Evolutionary conservation across 768 basidiomycete genomes (phyloP).

Genomic region (Tulasnella sp.): DNA sequence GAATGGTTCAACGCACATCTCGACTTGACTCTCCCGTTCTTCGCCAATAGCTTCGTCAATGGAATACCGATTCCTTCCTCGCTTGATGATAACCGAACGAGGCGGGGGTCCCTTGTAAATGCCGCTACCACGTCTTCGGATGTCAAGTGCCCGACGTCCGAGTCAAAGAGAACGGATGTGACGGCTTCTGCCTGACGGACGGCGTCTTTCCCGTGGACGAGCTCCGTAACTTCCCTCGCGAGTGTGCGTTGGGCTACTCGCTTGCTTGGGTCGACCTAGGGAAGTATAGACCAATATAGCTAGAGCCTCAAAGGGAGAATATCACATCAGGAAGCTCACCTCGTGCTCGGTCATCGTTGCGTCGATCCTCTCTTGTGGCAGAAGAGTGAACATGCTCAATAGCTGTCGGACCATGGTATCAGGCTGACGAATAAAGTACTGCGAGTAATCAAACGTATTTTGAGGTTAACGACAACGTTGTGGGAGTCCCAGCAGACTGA

Average conservation of each 20-base stretch:
- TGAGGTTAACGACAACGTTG: neutral
- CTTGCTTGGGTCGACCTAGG: conserved; percentile 38
- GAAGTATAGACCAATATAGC: neutral
- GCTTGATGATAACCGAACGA: conserved; percentile 46
- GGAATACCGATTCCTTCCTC: conserved; percentile 51
- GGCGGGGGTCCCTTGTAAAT: conserved; percentile 60
- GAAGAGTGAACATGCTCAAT: conserved; percentile 76
- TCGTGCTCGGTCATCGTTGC: conserved; percentile 55
- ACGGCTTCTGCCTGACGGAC: conserved; percentile 44
- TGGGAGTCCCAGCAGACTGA: conserved; percentile 34
- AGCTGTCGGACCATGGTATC: conserved; percentile 79
- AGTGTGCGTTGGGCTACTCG: conserved; percentile 51
- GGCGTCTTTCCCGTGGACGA: conserved; percentile 54
- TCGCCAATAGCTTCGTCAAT: conserved; percentile 58
- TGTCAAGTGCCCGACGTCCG: conserved; percentile 42
- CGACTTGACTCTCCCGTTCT: conserved; percentile 56
- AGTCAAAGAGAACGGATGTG: conserved; percentile 46
- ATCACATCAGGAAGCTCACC: conserved; percentile 39
- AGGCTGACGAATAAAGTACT: conserved; percentile 86
- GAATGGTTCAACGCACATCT: conserved; percentile 48
- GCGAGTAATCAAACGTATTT: neutral
- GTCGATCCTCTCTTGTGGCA: conserved; percentile 56
- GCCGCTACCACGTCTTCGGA: conserved; percentile 57
- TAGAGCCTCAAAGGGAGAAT: neutral
- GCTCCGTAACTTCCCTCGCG: conserved; percentile 56